Conservation (phyloP, 352 stramenopile genomes). For the Lagenidium giganteum region DNA sequence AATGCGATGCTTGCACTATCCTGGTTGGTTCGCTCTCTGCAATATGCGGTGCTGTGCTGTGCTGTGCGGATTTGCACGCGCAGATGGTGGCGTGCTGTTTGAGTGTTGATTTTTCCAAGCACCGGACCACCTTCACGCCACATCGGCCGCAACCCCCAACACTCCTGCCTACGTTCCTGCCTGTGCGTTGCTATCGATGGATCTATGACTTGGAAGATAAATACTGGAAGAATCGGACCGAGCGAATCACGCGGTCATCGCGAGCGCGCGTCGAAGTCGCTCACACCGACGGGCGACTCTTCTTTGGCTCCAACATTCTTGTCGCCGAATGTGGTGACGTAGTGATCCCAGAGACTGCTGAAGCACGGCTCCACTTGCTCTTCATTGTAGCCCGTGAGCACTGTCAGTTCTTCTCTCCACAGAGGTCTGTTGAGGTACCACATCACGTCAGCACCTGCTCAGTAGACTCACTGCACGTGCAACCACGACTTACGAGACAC, state of each 20-base stretch:
- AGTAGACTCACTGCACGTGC: background rate
- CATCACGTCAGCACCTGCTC: background rate
- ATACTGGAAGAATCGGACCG: background rate
- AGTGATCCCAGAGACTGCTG: conserved; percentile 74
- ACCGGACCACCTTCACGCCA: too few species aligned
- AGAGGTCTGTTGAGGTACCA: conserved; percentile 34
- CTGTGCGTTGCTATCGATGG: too few species aligned
- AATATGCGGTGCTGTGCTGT: too few species aligned
- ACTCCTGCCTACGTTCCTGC: too few species aligned
- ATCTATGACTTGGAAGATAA: background rate
- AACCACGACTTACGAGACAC: conserved; percentile 44
- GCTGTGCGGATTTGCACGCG: too few species aligned
- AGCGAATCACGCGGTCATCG: conserved; percentile 9
- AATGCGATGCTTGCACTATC: too few species aligned
- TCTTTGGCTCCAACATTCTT: conserved; percentile 49
- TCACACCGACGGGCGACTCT: conserved; percentile 69
- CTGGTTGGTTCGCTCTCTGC: too few species aligned
- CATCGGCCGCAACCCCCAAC: too few species aligned
- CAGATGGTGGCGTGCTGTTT: too few species aligned
- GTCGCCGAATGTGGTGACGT: conserved; percentile 67
- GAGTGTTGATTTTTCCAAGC: too few species aligned
- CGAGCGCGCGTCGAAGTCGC: conserved; percentile 24
- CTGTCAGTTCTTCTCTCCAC: conserved; percentile 77
- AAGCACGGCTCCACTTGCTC: conserved; percentile 82
- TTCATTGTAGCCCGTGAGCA: conserved; percentile 76